Evolutionary conservation across 2,329 filamentous ascomycete species (phyloP).

Genomic region (Tolypocladium endophyticum): DNA sequence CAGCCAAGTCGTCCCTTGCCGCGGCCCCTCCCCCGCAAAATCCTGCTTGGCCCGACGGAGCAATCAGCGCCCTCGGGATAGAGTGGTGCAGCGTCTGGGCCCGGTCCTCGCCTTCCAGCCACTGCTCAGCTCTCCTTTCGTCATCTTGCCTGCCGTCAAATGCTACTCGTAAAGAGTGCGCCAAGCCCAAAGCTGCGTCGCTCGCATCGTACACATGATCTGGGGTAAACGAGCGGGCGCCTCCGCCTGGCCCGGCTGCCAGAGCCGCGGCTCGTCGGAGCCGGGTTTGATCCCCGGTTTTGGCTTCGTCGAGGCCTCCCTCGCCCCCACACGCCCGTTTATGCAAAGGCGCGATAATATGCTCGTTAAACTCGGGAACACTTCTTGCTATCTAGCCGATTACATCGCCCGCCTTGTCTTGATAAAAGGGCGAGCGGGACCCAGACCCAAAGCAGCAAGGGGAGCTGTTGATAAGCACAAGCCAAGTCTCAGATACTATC

Average conservation of each 20-base stretch:
- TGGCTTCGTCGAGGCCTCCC: not conserved
- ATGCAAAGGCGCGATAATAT: not conserved
- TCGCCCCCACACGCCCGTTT: not conserved
- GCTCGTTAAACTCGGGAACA: not conserved
- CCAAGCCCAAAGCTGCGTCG: not conserved
- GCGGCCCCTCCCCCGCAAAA: not conserved
- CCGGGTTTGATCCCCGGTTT: not conserved
- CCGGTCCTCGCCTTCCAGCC: not conserved
- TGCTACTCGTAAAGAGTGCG: not conserved
- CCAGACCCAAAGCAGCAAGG: not conserved
- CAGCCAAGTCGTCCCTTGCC: not conserved
- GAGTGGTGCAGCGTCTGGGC: not conserved
- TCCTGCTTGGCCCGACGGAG: not conserved
- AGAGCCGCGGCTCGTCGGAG: not conserved
- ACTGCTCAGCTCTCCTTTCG: not conserved
- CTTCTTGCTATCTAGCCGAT: not conserved
- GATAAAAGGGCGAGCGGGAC: not conserved
- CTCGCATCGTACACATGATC: not conserved
- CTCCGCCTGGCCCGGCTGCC: not conserved
- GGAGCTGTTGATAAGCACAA: not conserved
- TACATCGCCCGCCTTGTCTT: not conserved
- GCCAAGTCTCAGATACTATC: not conserved
- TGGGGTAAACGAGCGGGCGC: not conserved
- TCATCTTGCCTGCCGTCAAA: not conserved
- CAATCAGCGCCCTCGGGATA: not conserved